Base-by-base conservation (phyloP, 1,284 basidiomycete species). In the Rugiboletus extremiorientalis region DNA sequence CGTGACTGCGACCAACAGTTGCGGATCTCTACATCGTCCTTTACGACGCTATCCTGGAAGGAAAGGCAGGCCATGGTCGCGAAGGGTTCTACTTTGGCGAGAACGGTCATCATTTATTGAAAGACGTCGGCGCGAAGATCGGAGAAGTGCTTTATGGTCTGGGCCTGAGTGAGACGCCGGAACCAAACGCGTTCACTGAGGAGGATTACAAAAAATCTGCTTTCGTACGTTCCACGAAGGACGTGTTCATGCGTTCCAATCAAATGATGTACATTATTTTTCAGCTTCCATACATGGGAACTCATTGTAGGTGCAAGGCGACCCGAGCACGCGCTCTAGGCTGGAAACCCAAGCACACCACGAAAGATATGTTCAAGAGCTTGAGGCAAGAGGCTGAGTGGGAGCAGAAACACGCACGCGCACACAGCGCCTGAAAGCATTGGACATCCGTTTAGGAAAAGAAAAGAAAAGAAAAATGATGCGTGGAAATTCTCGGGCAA, bases 251-350 rank as follows among this genome's bases (percentile, higher is more conserved):
- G 10, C 22, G 11, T 46, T 43, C 53, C 49, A 40, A 52, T 37
- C 20, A 16, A 27, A 31, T 45, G 18, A 23, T 23, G 8, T 30
- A 12, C n/a, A 4, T 16, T 9, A 12, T 30, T 30, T 33, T 42
- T 47, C 69, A 77, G 77, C 69, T 74, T 0, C 55, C 63, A 16
- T 79, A 76, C 58, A 70, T 83, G 27, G 85, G 84, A 10, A 70
- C 77, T 1, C 86, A 87, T 68, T 80, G 83, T 18, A 79, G 81
- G 33, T 79, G 76, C 59, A 73, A 71, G 27, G 79, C 77, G 3
- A 81, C 77, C 56, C 73, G 81, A n/a, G 79, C 77, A 5, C 78
- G 79, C 52, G 69, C 74, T 4, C 74, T 89, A 45, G 86, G 86
- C 1, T 86, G 84, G 84, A 76, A 77, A 49, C 81, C 84, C 3